Evolutionary conservation across 805 yeast genomes (phyloP), one percentile per base, ranked within the genome.

Genomic region (Pichia exigua): DNA sequence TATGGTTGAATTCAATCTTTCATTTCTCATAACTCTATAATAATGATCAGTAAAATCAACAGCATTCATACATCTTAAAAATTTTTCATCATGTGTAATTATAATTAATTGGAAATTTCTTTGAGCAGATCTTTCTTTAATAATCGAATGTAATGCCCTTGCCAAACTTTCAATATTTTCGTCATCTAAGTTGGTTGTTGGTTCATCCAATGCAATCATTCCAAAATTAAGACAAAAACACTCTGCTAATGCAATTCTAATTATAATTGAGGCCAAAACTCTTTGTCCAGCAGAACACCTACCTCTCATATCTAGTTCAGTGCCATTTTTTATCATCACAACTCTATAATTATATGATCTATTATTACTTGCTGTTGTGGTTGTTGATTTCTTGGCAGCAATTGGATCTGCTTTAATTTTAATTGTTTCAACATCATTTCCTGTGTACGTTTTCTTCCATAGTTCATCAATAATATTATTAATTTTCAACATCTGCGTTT

Each of bases 271-370:
- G 0, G 98, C 97, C 45, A 94, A 69, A 5, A 94, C 97, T 61
- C 90, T 88, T 67, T 94, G 99, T 0, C 99, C 99, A 0, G 99
- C 98, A 1, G 97, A 88, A 65, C 99, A 94, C 52, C 99, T 72
- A 0, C 99, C 99, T 55, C 99, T 78, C 99, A 94, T 94, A 64
- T 94, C 99, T 46, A 94, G 71, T 65, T 94, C 98, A 1, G 83
- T 86, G 53, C 87, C 92, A 61, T 86, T 88, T 65, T 94, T 94
- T 53, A 83, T 82, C 99, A 94, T 94, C 22, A 91, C 96, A 20
- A 94, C 97, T 40, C 97, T 74, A 63, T 92, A 92, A 64, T 92
- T 91, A 65, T 91, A 92, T 1, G 94, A 79, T 52, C 95, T 79
- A 78, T 24, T 76, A 65, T 44, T 52, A 15, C 54, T 49, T 2